These are phyloP conservation scores for Takakia lepidozioides DNA, from an alignment of 225 moss, liverwort and hornwort species.

Conservation along the genomic window DNA sequence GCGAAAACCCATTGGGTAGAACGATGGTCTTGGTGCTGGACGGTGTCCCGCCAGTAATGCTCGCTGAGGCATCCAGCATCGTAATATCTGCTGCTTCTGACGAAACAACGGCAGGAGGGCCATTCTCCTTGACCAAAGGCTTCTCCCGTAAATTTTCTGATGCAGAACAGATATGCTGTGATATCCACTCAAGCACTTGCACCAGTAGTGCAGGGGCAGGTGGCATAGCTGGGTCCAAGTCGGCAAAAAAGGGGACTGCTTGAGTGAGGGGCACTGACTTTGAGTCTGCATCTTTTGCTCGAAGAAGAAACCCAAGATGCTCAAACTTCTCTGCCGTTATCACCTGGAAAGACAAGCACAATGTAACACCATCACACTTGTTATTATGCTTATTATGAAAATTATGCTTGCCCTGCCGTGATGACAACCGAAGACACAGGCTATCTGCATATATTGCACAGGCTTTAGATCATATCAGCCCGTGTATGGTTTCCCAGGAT, in stretches of 20 bases:
- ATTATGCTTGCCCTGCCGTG: too few relatives aligned
- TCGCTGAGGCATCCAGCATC: constrained; percentile 38
- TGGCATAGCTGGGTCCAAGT: constrained; percentile 67
- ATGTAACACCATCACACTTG: too few relatives aligned
- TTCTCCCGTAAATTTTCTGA: constrained; percentile 25
- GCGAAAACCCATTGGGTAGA: constrained; percentile 32
- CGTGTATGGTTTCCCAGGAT: too few relatives aligned
- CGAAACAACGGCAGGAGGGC: constrained; percentile 18
- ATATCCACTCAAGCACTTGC: constrained; percentile 59
- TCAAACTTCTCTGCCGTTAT: constrained; percentile 55
- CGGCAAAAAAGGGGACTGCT: constrained; percentile 59
- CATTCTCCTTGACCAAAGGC: constrained; percentile 29
- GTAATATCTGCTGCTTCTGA: constrained; percentile 45
- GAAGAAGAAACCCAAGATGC: constrained; percentile 48
- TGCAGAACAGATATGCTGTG: constrained; percentile 38
- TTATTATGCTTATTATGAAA: too few relatives aligned
- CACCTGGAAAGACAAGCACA: too few relatives aligned
- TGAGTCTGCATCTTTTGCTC: constrained; percentile 32
- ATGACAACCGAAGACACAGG: too few relatives aligned
- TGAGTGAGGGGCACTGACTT: constrained; percentile 44
- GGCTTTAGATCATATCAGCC: too few relatives aligned
- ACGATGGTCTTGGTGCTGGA: constrained; percentile 21
- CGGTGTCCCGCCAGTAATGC: constrained; percentile 15
- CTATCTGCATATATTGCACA: too few relatives aligned
- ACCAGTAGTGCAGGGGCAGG: constrained; percentile 50